These are phyloP conservation scores for Oxyria digyna DNA, from an alignment of 148 eudicot species.

Conservation along the genomic window DNA sequence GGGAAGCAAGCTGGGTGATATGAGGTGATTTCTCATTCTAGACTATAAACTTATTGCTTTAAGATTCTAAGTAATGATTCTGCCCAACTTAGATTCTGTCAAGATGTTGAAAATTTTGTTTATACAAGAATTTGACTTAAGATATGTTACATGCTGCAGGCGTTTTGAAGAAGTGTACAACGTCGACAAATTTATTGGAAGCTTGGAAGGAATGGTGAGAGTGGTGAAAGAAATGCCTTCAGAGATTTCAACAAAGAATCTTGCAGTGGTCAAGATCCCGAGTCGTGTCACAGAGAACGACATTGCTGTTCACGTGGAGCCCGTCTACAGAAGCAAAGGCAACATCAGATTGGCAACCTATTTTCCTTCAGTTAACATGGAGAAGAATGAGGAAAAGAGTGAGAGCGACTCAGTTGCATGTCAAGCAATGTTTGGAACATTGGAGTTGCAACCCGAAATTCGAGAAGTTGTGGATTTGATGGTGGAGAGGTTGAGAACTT, in stretches of 20 bases:
- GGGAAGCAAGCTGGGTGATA: slow-evolving; percentile 80
- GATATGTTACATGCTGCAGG: slow-evolving; percentile 30
- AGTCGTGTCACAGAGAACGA: slow-evolving; percentile 64
- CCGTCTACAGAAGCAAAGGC: slow-evolving; percentile 53
- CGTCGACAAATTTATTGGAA: too few relatives aligned
- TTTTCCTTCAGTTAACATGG: slow-evolving; percentile 85
- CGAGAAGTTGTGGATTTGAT: slow-evolving; percentile 79
- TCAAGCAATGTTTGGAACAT: slow-evolving; percentile 75
- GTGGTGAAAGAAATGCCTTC: slow-evolving; percentile 55
- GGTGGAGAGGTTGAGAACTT: slow-evolving; percentile 61
- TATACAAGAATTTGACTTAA: background rate
- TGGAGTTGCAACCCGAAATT: slow-evolving; percentile 64
- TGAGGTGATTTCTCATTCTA: slow-evolving; percentile 30
- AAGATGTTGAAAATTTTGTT: too few relatives aligned
- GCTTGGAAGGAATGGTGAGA: slow-evolving; percentile 81
- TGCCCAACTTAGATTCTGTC: background rate
- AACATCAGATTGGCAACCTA: slow-evolving; percentile 79
- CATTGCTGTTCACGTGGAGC: slow-evolving; percentile 51
- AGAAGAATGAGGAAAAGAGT: slow-evolving; percentile 25
- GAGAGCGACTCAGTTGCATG: slow-evolving; percentile 50
- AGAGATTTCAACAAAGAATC: slow-evolving; percentile 36
- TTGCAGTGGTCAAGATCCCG: slow-evolving; percentile 80
- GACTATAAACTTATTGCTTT: background rate
- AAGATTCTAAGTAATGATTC: background rate
- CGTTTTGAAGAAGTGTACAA: slow-evolving; percentile 67